These are phyloP conservation scores for Mariannaea sp. DNA, from an alignment of 2,329 filamentous ascomycete species.

Conservation along the genomic window DNA sequence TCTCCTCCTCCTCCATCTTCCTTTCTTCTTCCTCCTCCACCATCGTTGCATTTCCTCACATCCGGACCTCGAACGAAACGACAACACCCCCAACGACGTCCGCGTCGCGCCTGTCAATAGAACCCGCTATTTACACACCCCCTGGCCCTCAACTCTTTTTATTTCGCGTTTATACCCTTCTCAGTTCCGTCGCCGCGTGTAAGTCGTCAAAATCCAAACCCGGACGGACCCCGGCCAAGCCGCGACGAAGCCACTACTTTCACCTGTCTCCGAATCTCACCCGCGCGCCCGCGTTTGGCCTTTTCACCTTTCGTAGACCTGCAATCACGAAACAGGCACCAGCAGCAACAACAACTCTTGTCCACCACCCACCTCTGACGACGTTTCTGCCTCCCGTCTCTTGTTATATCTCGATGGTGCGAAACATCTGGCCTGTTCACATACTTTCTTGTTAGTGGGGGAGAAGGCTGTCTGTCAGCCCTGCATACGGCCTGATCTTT, in stretches of 20 bases:
- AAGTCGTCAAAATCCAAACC: constrained; percentile 37
- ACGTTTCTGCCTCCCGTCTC: constrained; percentile 13
- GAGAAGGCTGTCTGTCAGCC: constrained; percentile 35
- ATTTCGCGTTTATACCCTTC: constrained; percentile 24
- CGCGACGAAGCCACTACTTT: constrained; percentile 25
- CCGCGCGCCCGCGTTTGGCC: constrained; percentile 29
- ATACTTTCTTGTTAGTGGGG: constrained; percentile 37
- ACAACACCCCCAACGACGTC: constrained; percentile 11
- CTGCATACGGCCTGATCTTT: constrained; percentile 29
- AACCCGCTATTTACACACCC: constrained; percentile 7
- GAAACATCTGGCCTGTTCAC: constrained; percentile 17
- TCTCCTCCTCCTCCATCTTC: constrained; percentile 18
- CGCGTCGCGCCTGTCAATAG: constrained; percentile 5
- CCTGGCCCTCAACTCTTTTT: constrained; percentile 1
- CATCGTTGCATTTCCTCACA: constrained; percentile 5
- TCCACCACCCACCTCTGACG: constrained; percentile 17
- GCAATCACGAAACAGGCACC: constrained; percentile 22
- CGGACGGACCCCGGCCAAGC: constrained; percentile 23
- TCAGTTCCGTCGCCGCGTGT: constrained; percentile 36
- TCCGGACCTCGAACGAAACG: background rate
- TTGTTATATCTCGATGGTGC: constrained; percentile 29
- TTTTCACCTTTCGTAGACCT: constrained; percentile 14
- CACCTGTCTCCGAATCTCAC: constrained; percentile 30
- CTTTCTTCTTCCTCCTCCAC: constrained; percentile 18
- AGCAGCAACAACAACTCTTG: too few relatives aligned